Evolutionary conservation across 2,329 filamentous ascomycete species (phyloP).

Genomic region (Colletotrichum sp.): DNA sequence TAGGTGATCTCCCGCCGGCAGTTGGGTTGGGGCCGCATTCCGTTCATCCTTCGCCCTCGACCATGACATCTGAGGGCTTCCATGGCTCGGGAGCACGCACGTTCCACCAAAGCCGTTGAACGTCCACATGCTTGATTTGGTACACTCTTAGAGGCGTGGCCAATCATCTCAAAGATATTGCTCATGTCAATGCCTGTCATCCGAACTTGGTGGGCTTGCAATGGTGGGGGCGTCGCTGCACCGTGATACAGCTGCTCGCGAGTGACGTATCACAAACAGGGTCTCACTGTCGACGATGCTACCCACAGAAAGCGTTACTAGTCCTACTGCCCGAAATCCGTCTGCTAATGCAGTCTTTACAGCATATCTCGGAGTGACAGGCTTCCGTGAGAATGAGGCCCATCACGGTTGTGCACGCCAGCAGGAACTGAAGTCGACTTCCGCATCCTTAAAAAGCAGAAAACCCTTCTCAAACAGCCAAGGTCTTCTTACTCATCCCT

Average conservation of each 20-base stretch:
- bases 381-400: background rate
- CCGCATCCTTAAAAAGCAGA: background rate
- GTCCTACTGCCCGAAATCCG: background rate
- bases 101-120: background rate
- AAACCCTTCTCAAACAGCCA: background rate
- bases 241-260: background rate
- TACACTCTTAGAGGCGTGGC: background rate
- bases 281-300: background rate
- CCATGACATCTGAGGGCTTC: background rate
- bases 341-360: fast-evolving
- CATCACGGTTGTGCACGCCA: background rate
- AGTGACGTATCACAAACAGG: background rate
- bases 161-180: background rate
- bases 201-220: background rate
- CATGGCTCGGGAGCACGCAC: background rate
- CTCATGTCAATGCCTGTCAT: background rate
- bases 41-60: background rate
- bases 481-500: background rate
- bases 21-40: background rate
- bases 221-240: background rate
- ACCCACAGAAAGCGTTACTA: background rate
- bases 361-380: background rate
- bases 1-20: background rate
- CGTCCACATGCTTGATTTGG: background rate
- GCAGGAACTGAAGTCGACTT: background rate